Evolutionary conservation across 2,329 filamentous ascomycete genomes (phyloP).

Genomic region (Monosporascus sp.): DNA sequence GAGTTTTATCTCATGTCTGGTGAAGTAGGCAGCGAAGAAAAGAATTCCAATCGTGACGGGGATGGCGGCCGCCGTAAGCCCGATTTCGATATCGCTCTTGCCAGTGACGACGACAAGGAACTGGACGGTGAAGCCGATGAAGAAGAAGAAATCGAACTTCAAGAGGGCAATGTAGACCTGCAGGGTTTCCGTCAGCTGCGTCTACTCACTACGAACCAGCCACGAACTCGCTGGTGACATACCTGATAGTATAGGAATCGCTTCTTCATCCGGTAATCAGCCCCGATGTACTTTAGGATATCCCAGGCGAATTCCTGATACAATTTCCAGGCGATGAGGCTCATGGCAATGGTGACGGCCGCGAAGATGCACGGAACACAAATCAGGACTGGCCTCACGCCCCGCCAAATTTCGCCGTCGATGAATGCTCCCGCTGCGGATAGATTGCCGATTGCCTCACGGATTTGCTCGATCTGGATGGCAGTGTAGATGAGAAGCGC

Average conservation of each 20-base stretch:
- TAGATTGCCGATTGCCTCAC: slow-evolving; percentile 61
- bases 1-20: slow-evolving; percentile 71
- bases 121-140: slow-evolving; percentile 96
- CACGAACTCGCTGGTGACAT: slow-evolving; percentile 20
- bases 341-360: slow-evolving; percentile 66
- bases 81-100: slow-evolving; percentile 68
- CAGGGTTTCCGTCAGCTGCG: not conserved
- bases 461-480: slow-evolving; percentile 88
- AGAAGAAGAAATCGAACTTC: slow-evolving; percentile 99
- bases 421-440: slow-evolving; percentile 38
- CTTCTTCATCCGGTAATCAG: slow-evolving; percentile 93
- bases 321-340: slow-evolving; percentile 82
- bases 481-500: slow-evolving; percentile 89
- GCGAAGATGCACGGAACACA: slow-evolving; percentile 82
- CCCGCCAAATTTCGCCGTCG: slow-evolving; percentile 54
- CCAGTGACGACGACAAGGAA: slow-evolving; percentile 87
- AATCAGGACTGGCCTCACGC: slow-evolving; percentile 71
- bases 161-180: slow-evolving; percentile 96
- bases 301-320: slow-evolving; percentile 99
- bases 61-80: slow-evolving; percentile 81
- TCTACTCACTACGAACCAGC: not conserved
- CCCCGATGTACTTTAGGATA: slow-evolving; percentile 98
- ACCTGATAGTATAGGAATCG: slow-evolving; percentile 96
- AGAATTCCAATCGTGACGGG: slow-evolving; percentile 88
- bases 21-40: slow-evolving; percentile 77